These are phyloP conservation scores for Omphalotus guepiniiformis DNA, from an alignment of 768 basidiomycete species.

Conservation along the genomic window DNA sequence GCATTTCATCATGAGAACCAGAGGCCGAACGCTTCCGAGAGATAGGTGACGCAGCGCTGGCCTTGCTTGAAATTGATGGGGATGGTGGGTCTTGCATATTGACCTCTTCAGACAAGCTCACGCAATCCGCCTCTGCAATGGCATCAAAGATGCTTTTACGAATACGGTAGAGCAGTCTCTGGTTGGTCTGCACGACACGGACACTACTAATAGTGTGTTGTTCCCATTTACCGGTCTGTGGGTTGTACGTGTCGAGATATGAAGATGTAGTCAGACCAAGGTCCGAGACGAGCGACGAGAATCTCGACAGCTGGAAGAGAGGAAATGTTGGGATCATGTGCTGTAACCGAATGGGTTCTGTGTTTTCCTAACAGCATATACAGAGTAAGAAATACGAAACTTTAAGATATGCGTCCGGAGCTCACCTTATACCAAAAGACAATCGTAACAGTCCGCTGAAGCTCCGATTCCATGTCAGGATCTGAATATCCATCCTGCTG, in stretches of 20 bases:
- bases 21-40: slow-evolving; percentile 17
- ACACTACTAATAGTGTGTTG: slow-evolving; percentile 60
- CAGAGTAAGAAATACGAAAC: background rate
- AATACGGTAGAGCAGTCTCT: slow-evolving; percentile 58
- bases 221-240: slow-evolving; percentile 56
- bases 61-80: slow-evolving; percentile 5
- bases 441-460: slow-evolving; percentile 55
- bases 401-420: slow-evolving; percentile 4
- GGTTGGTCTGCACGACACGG: slow-evolving; percentile 53
- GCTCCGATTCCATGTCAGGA: slow-evolving; percentile 19
- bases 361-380: slow-evolving; percentile 34
- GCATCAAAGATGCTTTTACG: slow-evolving; percentile 57
- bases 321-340: slow-evolving; percentile 62
- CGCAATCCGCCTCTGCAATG: slow-evolving; percentile 53
- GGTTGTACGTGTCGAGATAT: slow-evolving; percentile 60
- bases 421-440: slow-evolving; percentile 68
- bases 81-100: slow-evolving; percentile 34
- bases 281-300: slow-evolving; percentile 48
- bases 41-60: background rate
- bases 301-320: slow-evolving; percentile 53
- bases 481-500: background rate
- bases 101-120: slow-evolving; percentile 53
- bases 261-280: slow-evolving; percentile 47
- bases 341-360: slow-evolving; percentile 54
- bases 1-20: slow-evolving; percentile 16